phyloP scores from a whole-genome alignment of 2,329 filamentous ascomycete genomes.

The Arthroderma sp. region DNA sequence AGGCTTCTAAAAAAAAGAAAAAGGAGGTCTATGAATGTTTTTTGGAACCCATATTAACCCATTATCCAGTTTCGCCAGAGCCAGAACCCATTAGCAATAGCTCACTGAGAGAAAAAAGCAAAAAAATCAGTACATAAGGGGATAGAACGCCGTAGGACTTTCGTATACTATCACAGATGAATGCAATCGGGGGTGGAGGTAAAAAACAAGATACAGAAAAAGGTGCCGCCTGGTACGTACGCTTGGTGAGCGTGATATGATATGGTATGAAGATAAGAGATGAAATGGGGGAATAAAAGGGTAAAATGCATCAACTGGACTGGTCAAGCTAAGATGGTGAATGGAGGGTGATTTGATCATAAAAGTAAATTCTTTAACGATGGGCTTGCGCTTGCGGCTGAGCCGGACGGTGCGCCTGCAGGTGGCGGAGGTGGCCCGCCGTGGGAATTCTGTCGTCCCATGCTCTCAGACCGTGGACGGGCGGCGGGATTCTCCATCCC shows the following conservation, averaged over 20 bases:
- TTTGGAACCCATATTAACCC: background rate
- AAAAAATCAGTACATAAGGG: background rate
- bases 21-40: background rate
- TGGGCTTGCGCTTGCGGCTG: conserved; percentile 64
- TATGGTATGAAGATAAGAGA: background rate
- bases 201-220: conserved; percentile 15
- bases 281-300: background rate
- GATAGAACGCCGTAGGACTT: background rate
- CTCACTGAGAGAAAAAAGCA: background rate
- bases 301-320: background rate
- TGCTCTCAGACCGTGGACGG: conserved; percentile 20
- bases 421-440: conserved; percentile 8
- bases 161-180: background rate
- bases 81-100: background rate
- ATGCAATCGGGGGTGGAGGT: background rate
- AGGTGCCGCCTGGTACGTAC: background rate
- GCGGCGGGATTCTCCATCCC: conserved; percentile 3
- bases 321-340: background rate
- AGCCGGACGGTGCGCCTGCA: conserved; percentile 15
- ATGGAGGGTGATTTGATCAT: conserved; percentile 25
- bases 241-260: background rate
- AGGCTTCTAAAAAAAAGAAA: background rate
- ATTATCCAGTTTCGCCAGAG: background rate
- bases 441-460: background rate
- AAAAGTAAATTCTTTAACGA: conserved; percentile 63